Evolutionary conservation across 208 protist genomes (phyloP), one percentile per base, ranked within the genome.

Genomic region (Borovskyia barvae): DNA sequence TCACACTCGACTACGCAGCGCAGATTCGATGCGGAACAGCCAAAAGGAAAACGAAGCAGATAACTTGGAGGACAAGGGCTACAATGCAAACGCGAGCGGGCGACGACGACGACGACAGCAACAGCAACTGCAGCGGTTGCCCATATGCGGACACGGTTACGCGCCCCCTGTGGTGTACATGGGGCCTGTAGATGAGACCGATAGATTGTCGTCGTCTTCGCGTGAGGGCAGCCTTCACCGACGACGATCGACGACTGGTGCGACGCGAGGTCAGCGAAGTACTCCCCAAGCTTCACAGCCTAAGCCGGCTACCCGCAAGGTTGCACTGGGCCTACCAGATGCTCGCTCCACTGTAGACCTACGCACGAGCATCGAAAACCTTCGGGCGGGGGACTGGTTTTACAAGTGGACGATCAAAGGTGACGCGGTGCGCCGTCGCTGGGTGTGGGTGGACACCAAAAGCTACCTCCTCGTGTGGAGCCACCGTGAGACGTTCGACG

Each of bases 391-490:
- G 9, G 87, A 94, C 46, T 94, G 83, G 80, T 94, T 91, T 59
- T 91, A 85, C 78, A 93, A 93, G 72, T 93, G 83, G 84, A 72
- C 56, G 25, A 30, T 50, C 11, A 76, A 72, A 24, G 80, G 78
- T 25, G 51, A 56, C n/a, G 58, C 35, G 14, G 80, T 85, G 39
- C 67, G 72, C 20, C 74, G 67, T 37, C 72, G 87, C 28, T 94
- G 81, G 77, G 70, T 94, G 25, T 94, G 87, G 85, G 48, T 92
- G 0, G 87, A 91, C 55, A 67, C 64, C 29, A 67, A 80, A 62
- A 90, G 71, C 60, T 83, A 91, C 61, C 59, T 91, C 9, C 70
- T 94, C 2, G 75, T 87, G 20, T 94, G 87, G 84, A 77, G 83
- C 25, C 74, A 72, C 51, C 72, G 58, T 35, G 80, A 88, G 59